phyloP scores from a whole-genome alignment of 75 land plant species.

The Pinus tabuliformis region DNA sequence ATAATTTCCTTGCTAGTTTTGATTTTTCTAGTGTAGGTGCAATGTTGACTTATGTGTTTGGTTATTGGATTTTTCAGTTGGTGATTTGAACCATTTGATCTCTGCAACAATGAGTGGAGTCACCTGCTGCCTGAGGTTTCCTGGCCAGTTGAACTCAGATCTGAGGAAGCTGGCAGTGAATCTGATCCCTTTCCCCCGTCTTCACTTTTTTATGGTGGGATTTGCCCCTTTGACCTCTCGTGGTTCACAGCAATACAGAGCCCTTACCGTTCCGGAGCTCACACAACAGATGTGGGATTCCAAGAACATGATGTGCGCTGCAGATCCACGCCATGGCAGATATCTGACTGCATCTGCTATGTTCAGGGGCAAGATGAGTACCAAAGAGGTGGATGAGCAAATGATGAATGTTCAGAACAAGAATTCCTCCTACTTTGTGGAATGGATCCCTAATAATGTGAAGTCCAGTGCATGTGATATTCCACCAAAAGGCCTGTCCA shows the following conservation, averaged over 20 bases:
- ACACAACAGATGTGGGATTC: conserved; percentile 67
- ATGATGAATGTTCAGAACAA: conserved; percentile 50
- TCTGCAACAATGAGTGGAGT: conserved; percentile 45
- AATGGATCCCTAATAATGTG: conserved; percentile 50
- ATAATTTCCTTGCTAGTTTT: too few relatives aligned
- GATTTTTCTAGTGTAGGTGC: too few relatives aligned
- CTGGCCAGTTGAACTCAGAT: conserved; percentile 52
- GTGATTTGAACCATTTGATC: conserved; percentile 41
- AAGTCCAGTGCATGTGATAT: conserved; percentile 43
- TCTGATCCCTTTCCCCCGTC: conserved; percentile 44
- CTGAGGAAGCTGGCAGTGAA: conserved; percentile 40
- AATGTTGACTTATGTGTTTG: too few relatives aligned
- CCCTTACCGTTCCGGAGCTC: conserved; percentile 44
- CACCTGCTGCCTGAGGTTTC: conserved; percentile 47
- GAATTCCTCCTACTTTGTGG: conserved; percentile 48
- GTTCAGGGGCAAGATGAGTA: conserved; percentile 42
- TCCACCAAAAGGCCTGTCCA: conserved; percentile 34
- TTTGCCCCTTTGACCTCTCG: conserved; percentile 42
- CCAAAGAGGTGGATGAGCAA: conserved; percentile 39
- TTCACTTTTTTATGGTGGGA: conserved; percentile 58
- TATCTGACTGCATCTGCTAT: conserved; percentile 44
- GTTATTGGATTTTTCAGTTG: conserved; percentile 20
- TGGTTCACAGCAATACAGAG: conserved; percentile 54
- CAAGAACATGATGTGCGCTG: conserved; percentile 68
- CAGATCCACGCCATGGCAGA: conserved; percentile 49